Evolutionary conservation across 495 filamentous ascomycete species (phyloP).

Genomic region (Daldinia bambusicola): DNA sequence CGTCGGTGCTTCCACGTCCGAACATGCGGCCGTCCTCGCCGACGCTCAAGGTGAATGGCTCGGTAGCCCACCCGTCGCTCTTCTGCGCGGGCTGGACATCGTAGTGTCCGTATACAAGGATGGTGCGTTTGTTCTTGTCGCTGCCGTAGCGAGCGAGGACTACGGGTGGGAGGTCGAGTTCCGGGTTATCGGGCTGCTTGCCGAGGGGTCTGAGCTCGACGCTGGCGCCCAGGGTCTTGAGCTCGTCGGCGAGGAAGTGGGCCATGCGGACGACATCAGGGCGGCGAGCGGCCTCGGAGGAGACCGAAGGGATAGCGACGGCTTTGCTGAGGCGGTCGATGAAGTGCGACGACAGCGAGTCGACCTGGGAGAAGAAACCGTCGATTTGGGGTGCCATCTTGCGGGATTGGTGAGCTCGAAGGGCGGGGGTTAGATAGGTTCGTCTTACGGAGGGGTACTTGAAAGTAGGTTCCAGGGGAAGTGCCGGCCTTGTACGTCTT

Average conservation of each 20-base stretch:
- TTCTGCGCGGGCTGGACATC: conserved; percentile 96
- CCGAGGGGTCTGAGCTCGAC: conserved; percentile 87
- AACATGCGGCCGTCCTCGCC: conserved; percentile 93
- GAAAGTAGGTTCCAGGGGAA: conserved; percentile 11
- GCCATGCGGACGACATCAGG: conserved; percentile 97
- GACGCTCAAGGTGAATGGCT: conserved; percentile 91
- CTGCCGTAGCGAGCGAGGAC: conserved; percentile 90
- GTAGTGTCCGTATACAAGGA: conserved; percentile 98
- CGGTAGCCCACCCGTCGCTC: conserved; percentile 95
- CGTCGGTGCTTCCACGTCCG: conserved; percentile 94
- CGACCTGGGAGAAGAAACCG: conserved; percentile 89
- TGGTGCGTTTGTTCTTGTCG: conserved; percentile 90
- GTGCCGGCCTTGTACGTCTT: conserved; percentile 5
- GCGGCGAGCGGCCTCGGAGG: conserved; percentile 86
- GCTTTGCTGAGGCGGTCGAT: conserved; percentile 92
- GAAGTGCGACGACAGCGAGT: conserved; percentile 80
- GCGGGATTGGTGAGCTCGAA: conserved; percentile 62
- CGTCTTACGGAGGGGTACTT: conserved; percentile 36
- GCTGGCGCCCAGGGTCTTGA: conserved; percentile 82
- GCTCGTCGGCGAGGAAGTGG: conserved; percentile 84
- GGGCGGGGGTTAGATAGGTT: conserved; percentile 58
- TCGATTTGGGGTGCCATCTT: conserved; percentile 89
- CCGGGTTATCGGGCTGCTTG: conserved; percentile 87
- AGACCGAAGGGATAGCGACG: conserved; percentile 95
- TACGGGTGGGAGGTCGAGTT: conserved; percentile 91